Evolutionary conservation across 129 eudicot species (phyloP), one percentile per base, ranked within the genome.

Genomic region (Erigeron canadensis): DNA sequence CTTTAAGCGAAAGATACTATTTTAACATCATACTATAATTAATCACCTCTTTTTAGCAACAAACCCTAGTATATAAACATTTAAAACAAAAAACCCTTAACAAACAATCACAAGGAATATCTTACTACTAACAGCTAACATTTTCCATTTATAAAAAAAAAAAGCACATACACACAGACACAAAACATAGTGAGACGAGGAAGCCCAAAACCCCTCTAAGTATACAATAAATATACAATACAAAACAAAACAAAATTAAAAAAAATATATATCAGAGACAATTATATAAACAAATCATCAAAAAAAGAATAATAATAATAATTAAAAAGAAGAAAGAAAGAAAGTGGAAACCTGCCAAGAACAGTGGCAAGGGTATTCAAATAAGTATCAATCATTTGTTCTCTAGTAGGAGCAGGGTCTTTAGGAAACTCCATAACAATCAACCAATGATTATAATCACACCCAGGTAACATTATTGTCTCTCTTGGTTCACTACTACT

Each of bases 341-440:
- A 34, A 19, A 56, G 18, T 0, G 18, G 48, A 18, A 6, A 95
- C 99, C 99, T 95, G 47, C 99, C 99, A 51, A 95, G 87, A 64
- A 95, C 99, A 60, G 97, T 75, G 38, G 99, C 88, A 42, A 95
- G 89, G 21, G 99, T 90, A 17, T 95, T 19, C 50, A 95, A 86
- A 57, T 95, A 95, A 47, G 97, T 88, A 2, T 95, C 96, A 86
- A 95, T 95, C 99, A 90, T 95, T 60, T 95, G 96, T 50, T 95
- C 97, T 13, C 97, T 77, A 2, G 94, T 80, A 0, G 97, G 96
- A 23, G 91, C 91, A 41, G 95, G 95, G 81, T 90, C 96, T 15
- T 90, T 90, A 0, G 99, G 97, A 43, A 90, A 90, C 81, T 95
- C 99, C 99, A 95, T 95, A 16, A 95, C 97, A 37, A 95, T 95